Evolutionary conservation across 1,139 yeast genomes (phyloP).

Genomic region (Scheffersomyces parashehatae): DNA sequence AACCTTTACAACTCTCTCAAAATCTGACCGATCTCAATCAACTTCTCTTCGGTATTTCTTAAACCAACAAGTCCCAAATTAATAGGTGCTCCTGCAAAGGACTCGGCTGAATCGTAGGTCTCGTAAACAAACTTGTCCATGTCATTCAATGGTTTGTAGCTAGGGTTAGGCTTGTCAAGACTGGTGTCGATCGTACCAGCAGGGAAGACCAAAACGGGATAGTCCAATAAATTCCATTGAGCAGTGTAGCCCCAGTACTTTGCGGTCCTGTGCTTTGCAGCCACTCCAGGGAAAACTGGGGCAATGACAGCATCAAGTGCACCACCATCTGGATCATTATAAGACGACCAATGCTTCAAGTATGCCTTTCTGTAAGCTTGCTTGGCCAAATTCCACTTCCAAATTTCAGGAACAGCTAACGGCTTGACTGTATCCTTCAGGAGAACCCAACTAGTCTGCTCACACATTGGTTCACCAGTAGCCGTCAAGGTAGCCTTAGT

Average conservation of each 20-base stretch:
- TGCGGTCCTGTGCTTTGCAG: slow-evolving; percentile 20
- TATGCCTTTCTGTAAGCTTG: slow-evolving; percentile 21
- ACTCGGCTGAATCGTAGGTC: slow-evolving; percentile 14
- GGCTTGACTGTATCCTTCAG: slow-evolving; percentile 7
- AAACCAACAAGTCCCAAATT: slow-evolving; percentile 18
- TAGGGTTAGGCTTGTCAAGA: slow-evolving; percentile 11
- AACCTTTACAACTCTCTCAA: neutral
- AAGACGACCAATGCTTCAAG: slow-evolving; percentile 18
- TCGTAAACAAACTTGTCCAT: slow-evolving; percentile 13
- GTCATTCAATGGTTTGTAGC: slow-evolving; percentile 10
- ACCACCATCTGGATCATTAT: slow-evolving; percentile 9
- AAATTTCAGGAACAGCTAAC: slow-evolving; percentile 9
- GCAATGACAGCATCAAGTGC: slow-evolving; percentile 18
- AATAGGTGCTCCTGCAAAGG: slow-evolving; percentile 18
- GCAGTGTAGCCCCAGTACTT: slow-evolving; percentile 24
- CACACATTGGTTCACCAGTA: slow-evolving; percentile 22
- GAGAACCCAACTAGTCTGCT: slow-evolving; percentile 20
- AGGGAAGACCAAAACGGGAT: slow-evolving; percentile 23
- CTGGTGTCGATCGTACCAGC: slow-evolving; percentile 17
- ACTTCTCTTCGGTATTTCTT: slow-evolving; percentile 19
- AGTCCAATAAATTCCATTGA: slow-evolving; percentile 25
- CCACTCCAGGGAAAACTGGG: slow-evolving; percentile 23
- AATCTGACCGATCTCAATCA: slow-evolving; percentile 15
- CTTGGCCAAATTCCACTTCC: slow-evolving; percentile 22
- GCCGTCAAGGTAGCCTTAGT: slow-evolving; percentile 12